These are phyloP conservation scores for Diaporthe ampelina DNA, from an alignment of 2,329 filamentous ascomycete species.

Conservation along the genomic window DNA sequence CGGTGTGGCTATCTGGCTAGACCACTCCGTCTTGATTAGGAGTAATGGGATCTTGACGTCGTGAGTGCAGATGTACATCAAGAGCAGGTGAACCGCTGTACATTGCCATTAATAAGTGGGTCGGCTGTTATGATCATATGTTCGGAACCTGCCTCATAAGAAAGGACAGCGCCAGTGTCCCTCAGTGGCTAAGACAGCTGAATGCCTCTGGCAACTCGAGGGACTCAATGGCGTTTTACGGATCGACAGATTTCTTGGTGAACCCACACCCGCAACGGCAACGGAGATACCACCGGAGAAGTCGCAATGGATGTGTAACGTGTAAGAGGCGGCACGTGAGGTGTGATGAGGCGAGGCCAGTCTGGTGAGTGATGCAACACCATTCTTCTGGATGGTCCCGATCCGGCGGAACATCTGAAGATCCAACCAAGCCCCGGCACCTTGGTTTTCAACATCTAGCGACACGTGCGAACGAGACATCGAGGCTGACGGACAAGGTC, in stretches of 20 bases:
- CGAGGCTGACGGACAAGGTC: neutral
- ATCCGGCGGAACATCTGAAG: neutral
- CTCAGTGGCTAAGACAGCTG: neutral
- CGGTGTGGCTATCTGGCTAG: slow-evolving; percentile 1
- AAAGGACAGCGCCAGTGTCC: neutral
- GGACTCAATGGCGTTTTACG: slow-evolving; percentile 16
- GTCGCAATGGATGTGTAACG: slow-evolving; percentile 53
- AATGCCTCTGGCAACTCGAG: neutral
- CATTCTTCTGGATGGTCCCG: neutral
- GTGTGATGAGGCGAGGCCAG: slow-evolving; percentile 60
- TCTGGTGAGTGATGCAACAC: slow-evolving; percentile 55
- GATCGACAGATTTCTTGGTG: slow-evolving; percentile 4
- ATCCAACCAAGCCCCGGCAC: neutral
- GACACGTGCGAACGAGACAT: neutral
- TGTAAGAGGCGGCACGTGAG: slow-evolving; percentile 60
- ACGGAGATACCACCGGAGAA: slow-evolving; percentile 55
- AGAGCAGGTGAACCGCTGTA: neutral
- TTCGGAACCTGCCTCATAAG: neutral
- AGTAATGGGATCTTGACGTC: neutral
- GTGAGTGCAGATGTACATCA: neutral
- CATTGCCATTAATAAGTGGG: neutral
- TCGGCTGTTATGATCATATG: neutral
- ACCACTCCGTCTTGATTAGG: too few species aligned
- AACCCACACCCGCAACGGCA: slow-evolving; percentile 48
- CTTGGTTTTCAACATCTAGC: neutral